phyloP scores from a whole-genome alignment of 1,284 basidiomycete genomes.

The Stygiomarasmius scandens region DNA sequence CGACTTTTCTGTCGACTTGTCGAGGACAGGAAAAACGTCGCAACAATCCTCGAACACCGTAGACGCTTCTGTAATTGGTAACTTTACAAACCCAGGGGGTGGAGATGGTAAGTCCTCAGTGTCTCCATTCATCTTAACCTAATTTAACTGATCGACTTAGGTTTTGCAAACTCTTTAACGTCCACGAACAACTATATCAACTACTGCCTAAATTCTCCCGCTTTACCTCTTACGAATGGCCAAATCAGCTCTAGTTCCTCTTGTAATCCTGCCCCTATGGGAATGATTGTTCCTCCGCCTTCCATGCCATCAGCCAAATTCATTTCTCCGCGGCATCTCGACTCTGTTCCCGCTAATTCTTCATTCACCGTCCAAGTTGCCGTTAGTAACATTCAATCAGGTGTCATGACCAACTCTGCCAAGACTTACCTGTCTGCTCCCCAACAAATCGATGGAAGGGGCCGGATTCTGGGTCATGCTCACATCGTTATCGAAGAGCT shows the following conservation, averaged over 20 bases:
- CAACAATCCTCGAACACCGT: background rate
- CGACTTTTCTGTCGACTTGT: background rate
- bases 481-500: constrained; percentile 19
- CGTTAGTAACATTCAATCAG: background rate
- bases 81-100: background rate
- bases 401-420: background rate
- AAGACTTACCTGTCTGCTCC: constrained; percentile 10
- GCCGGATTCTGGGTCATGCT: constrained; percentile 14
- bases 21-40: background rate
- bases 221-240: constrained; percentile 1
- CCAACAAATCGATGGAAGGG: constrained; percentile 3
- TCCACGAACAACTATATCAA: constrained; percentile 11
- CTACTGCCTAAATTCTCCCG: background rate
- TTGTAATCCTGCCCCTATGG: constrained; percentile 7
- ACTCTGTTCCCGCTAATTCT: background rate
- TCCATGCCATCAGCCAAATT: constrained; percentile 10
- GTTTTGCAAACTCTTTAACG: constrained; percentile 1
- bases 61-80: background rate
- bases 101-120: background rate
- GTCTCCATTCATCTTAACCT: background rate
- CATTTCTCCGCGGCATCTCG: background rate
- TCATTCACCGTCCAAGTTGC: background rate
- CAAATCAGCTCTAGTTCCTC: background rate
- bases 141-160: background rate
- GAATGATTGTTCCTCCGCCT: background rate